A percentile compares a stretch with the other conserved stretches of the same genome.
Conservation (phyloP, 2,329 filamentous ascomycete species). For the Helotiales sp. region DNA sequence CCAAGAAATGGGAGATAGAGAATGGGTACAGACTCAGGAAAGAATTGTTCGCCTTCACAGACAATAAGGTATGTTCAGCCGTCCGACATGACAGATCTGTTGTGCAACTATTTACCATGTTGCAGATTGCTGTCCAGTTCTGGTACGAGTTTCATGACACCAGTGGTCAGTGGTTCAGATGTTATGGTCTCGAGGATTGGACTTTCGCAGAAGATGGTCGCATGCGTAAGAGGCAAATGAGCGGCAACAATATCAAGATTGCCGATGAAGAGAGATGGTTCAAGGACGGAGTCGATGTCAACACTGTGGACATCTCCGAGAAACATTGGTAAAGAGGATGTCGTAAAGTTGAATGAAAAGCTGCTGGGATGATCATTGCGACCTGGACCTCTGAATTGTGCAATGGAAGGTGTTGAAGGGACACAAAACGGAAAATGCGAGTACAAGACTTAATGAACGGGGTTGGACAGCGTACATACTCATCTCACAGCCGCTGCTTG, state of each 20-base stretch:
- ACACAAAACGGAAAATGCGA: slow-evolving; percentile 45
- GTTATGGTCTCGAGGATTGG: slow-evolving; percentile 82
- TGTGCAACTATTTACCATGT: neutral
- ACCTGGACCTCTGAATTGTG: slow-evolving; percentile 27
- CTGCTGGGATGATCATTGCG: neutral
- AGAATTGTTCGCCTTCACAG: slow-evolving; percentile 76
- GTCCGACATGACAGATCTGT: neutral
- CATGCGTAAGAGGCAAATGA: slow-evolving; percentile 77
- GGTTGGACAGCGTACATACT: neutral
- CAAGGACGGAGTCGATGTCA: slow-evolving; percentile 66
- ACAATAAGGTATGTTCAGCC: slow-evolving; percentile 52
- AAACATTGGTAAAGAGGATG: slow-evolving; percentile 58
- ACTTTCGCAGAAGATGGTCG: slow-evolving; percentile 69
- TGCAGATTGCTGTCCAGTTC: slow-evolving; percentile 79
- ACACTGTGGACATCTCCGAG: slow-evolving; percentile 65
- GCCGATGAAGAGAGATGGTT: slow-evolving; percentile 66
- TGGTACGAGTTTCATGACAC: slow-evolving; percentile 74
- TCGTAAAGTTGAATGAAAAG: slow-evolving; percentile 45
- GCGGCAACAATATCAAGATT: slow-evolving; percentile 70
- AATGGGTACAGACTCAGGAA: slow-evolving; percentile 74
- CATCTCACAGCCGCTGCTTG: slow-evolving; percentile 1
- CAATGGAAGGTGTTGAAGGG: neutral
- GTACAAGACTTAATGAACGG: neutral
- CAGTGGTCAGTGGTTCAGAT: slow-evolving; percentile 78
- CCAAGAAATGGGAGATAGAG: slow-evolving; percentile 73